phyloP scores from a whole-genome alignment of 129 eudicot genomes.

The Chrysanthemum seticuspe region DNA sequence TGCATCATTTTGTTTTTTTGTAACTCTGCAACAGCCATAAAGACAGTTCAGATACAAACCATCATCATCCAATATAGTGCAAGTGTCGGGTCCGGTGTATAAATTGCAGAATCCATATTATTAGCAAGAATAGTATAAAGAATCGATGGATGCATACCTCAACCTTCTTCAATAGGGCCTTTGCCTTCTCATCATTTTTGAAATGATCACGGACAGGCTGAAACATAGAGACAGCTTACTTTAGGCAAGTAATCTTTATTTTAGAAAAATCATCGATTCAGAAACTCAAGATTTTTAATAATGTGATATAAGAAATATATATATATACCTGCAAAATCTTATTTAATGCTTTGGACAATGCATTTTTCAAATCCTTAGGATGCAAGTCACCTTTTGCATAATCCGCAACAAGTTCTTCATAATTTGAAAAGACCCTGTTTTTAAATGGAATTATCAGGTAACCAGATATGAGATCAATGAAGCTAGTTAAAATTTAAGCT shows the following conservation, averaged over 20 bases:
- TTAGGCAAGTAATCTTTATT: background rate
- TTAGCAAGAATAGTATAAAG: background rate
- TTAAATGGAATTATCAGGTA: background rate
- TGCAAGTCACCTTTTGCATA: slow-evolving; percentile 71
- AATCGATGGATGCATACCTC: slow-evolving; percentile 47
- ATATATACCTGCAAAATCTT: slow-evolving; percentile 66
- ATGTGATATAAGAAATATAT: background rate
- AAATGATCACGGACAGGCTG: slow-evolving; percentile 99
- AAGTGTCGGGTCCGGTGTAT: background rate
- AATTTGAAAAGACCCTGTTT: slow-evolving; percentile 44
- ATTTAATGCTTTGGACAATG: slow-evolving; percentile 73
- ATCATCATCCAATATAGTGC: background rate
- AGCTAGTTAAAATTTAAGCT: background rate
- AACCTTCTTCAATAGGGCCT: slow-evolving; percentile 69
- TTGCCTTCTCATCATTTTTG: slow-evolving; percentile 58
- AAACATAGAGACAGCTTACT: slow-evolving; percentile 5
- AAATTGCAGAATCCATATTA: background rate
- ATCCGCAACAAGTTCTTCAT: slow-evolving; percentile 51
- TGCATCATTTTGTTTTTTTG: slow-evolving; percentile 57
- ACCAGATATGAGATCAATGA: background rate
- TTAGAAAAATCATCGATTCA: background rate
- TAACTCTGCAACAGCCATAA: slow-evolving; percentile 43
- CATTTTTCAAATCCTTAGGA: slow-evolving; percentile 85
- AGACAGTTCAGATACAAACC: background rate
- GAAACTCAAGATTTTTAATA: background rate